These are phyloP conservation scores for Pseudocercospora crystallina DNA, from an alignment of 2,329 filamentous ascomycete genomes.

Conservation along the genomic window DNA sequence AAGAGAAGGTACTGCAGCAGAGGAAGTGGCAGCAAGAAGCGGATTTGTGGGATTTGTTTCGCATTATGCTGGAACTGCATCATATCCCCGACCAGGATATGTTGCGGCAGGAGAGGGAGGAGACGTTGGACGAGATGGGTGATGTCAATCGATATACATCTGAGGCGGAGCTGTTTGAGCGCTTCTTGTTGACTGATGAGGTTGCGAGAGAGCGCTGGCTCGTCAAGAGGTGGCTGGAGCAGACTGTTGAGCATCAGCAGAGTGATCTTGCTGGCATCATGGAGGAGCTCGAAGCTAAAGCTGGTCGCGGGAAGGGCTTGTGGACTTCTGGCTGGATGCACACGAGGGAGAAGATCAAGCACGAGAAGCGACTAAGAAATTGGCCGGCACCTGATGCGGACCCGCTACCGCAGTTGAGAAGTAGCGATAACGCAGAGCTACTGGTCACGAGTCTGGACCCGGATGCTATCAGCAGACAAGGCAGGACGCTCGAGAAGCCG, in stretches of 20 bases:
- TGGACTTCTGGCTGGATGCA: constrained; percentile 90
- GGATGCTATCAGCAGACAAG: constrained; percentile 80
- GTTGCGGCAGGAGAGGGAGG: constrained; percentile 34
- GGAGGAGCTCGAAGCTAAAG: constrained; percentile 64
- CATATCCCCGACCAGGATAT: constrained; percentile 51
- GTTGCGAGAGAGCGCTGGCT: constrained; percentile 74
- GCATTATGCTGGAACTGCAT: constrained; percentile 66
- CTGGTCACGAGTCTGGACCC: constrained; percentile 88
- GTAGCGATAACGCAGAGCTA: constrained; percentile 56
- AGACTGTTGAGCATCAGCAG: constrained; percentile 65
- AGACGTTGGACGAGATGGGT: constrained; percentile 34
- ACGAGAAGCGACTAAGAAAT: constrained; percentile 75
- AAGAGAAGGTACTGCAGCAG: constrained; percentile 50
- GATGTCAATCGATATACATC: constrained; percentile 53
- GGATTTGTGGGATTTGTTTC: constrained; percentile 86
- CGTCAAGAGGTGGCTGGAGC: constrained; percentile 83
- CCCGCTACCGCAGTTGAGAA: constrained; percentile 48
- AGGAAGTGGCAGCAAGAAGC: constrained; percentile 76
- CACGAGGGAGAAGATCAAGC: constrained; percentile 85
- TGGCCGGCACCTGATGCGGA: constrained; percentile 47
- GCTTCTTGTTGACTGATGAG: constrained; percentile 72
- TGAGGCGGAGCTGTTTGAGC: constrained; percentile 65
- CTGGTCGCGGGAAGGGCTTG: constrained; percentile 71
- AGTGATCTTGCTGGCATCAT: constrained; percentile 75
- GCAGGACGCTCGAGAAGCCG: constrained; percentile 71